Base-by-base conservation (phyloP, 2,329 filamentous ascomycete genomes). In the Pseudogymnoascus sp. region DNA sequence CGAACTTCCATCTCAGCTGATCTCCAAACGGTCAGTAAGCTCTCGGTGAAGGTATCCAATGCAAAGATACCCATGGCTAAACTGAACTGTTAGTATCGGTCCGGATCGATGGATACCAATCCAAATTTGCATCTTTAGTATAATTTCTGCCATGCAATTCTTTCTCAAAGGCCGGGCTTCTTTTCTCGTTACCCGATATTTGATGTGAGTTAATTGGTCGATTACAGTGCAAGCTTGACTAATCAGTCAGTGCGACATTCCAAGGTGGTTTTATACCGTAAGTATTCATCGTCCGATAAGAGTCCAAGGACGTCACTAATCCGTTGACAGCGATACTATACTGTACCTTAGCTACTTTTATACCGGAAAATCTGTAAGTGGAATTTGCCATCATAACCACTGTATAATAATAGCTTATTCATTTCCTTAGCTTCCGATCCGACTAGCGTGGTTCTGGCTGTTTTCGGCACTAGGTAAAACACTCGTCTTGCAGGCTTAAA, bases 1-100 rank as follows among this genome's bases (percentile, higher is more conserved):
- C 0, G 84, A 87, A 67, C 72, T 87, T 1, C 84, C 84, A 0
- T 86, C 83, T 0, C 83, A 87, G 67, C 75, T 87, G 6, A 68
- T 87, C 12, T 80, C 78, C 41, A 87, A 87, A 70, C 80, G 78
- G 65, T 38, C 37, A 16, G 37, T 16, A 38, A 16, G 14, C 35
- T 14, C 35, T 37, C 35, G 7, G 26, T 6, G 26, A 29, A 7
- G 26, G 7, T 29, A 29, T 6, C 35, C 35, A 14, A 37, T 29
- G 35, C 6, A 14, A 37, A 37, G 12, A 10, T n/a, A 37, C 14
- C 12, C 35, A 37, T 12, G 11, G 12, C 35, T 37, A 37, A 37
- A 37, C 12, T n/a, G n/a, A 7, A 38, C n/a, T 38, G n/a, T 37
- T 37, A 37, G 35, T 37, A 61, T 81, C 12, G 80, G 80, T 0